Evolutionary conservation across 257 asterid genomes (phyloP).

Genomic region (Lavandula angustifolia): DNA sequence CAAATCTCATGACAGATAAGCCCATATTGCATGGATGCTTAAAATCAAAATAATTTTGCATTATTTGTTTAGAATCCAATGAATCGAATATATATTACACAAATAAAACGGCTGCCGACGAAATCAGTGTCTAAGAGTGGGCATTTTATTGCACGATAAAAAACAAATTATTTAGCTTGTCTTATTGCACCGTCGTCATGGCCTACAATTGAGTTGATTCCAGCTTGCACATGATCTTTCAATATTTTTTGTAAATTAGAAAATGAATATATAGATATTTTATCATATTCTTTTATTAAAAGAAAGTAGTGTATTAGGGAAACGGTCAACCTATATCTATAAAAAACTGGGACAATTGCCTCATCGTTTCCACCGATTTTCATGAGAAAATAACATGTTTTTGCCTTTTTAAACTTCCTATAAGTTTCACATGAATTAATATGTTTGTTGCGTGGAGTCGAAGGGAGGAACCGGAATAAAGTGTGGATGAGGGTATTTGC

Average conservation of each 20-base stretch:
- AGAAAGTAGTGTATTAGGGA: background rate
- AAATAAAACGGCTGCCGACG: background rate
- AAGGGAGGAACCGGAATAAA: slow-evolving; percentile 38
- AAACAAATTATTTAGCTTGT: slow-evolving; percentile 28
- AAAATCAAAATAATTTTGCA: background rate
- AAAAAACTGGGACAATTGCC: background rate
- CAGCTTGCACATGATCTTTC: slow-evolving; percentile 35
- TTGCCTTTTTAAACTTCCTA: background rate
- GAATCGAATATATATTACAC: background rate
- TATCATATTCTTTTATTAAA: background rate
- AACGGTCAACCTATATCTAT: slow-evolving; percentile 17
- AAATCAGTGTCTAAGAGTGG: slow-evolving; percentile 5
- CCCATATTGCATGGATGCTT: too few relatives aligned
- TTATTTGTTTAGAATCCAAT: slow-evolving; percentile 21
- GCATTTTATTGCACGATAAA: slow-evolving; percentile 31
- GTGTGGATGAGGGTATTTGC: slow-evolving; percentile 24
- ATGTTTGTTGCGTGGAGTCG: slow-evolving; percentile 31
- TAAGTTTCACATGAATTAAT: slow-evolving; percentile 17
- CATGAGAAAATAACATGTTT: background rate
- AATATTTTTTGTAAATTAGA: background rate
- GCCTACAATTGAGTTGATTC: slow-evolving; percentile 26
- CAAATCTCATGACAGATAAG: too few relatives aligned
- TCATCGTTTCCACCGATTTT: slow-evolving; percentile 24
- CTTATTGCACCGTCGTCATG: slow-evolving; percentile 28
- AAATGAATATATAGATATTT: background rate